Conservation (phyloP, 495 filamentous ascomycete species). For the Gamarada debralockiae region DNA sequence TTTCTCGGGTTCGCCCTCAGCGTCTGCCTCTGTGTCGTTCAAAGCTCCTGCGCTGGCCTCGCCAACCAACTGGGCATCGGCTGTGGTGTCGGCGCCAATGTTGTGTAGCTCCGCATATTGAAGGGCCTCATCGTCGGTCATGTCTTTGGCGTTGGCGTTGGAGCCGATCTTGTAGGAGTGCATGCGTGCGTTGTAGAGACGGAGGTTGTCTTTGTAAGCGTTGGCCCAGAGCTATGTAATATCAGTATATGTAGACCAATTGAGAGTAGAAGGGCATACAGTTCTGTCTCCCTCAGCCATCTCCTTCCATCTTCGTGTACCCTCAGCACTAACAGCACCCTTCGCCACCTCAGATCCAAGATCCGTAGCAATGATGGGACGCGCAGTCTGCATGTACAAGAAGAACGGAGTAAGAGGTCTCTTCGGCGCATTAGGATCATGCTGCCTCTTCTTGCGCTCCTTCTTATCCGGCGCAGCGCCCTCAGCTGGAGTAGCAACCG, state of each 20-base stretch:
- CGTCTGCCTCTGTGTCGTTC: constrained; percentile 53
- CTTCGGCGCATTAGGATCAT: constrained; percentile 93
- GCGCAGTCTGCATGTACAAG: constrained; percentile 82
- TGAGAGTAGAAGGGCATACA: constrained; percentile 40
- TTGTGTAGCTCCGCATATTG: constrained; percentile 51
- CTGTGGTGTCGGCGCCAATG: constrained; percentile 29
- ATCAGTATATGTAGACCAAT: constrained; percentile 6
- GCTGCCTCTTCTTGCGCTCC: constrained; percentile 82
- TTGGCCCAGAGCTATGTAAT: constrained; percentile 63
- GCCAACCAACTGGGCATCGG: constrained; percentile 21
- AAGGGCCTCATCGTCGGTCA: constrained; percentile 55
- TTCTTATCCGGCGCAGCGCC: constrained; percentile 60
- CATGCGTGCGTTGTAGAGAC: constrained; percentile 66
- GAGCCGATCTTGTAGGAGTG: constrained; percentile 64
- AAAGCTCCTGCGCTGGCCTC: constrained; percentile 46
- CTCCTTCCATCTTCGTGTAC: constrained; percentile 73
- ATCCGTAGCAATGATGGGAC: constrained; percentile 70
- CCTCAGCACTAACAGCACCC: constrained; percentile 77
- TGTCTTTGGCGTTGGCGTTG: constrained; percentile 58
- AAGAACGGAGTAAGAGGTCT: constrained; percentile 91
- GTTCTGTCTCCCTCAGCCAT: constrained; percentile 72
- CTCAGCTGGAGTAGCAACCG: constrained; percentile 21
- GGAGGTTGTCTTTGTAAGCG: constrained; percentile 71
- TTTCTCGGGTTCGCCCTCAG: constrained; percentile 47
- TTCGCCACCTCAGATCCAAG: constrained; percentile 66